Percentiles rank a stretch among this genome's conserved stretches.
These are phyloP conservation scores for Blastocladiella britannica DNA, from an alignment of 192 early-diverging fungal genomes.

Conservation along the genomic window DNA sequence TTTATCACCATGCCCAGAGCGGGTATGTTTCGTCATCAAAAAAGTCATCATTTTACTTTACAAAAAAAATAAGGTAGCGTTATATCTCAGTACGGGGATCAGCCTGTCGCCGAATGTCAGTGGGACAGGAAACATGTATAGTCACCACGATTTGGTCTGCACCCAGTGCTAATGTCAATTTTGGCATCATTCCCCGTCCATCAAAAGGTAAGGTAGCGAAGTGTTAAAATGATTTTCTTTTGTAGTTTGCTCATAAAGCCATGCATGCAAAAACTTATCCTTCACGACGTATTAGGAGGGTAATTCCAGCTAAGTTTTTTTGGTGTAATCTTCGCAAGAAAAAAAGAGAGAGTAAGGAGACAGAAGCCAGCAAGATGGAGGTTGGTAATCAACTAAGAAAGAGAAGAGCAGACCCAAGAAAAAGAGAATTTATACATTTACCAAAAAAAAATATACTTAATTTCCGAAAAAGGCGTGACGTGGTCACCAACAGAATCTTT, in stretches of 20 bases:
- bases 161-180: conserved; percentile 1
- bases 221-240: background rate
- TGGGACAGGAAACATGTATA: background rate
- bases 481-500: background rate
- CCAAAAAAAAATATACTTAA: background rate
- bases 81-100: background rate
- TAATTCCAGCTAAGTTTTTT: conserved; percentile 1
- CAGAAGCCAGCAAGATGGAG: background rate
- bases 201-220: background rate
- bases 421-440: background rate
- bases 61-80: background rate
- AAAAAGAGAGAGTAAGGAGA: background rate
- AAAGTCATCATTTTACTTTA: background rate
- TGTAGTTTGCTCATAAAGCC: background rate
- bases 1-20: background rate
- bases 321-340: background rate
- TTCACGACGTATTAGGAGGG: background rate
- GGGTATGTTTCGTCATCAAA: background rate
- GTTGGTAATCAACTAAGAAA: background rate
- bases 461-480: background rate
- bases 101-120: background rate
- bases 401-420: background rate
- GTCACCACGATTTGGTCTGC: background rate
- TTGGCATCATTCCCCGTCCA: background rate
- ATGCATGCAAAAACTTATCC: background rate